Evolutionary conservation across 2,329 filamentous ascomycete species (phyloP).

Genomic region (Alternaria novae-zelandiae): DNA sequence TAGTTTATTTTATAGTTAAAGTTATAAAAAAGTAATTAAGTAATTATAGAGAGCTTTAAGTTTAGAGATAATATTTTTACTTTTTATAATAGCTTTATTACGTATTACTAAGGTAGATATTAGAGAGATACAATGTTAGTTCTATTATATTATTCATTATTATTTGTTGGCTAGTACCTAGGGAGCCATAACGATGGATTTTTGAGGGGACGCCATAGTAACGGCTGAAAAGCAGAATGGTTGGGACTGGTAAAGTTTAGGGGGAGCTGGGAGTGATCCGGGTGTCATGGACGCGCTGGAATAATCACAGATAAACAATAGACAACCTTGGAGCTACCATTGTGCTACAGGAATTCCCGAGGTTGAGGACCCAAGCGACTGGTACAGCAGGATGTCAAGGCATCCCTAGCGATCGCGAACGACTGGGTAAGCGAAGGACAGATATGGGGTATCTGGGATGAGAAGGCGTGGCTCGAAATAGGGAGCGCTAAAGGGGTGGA

Average conservation of each 20-base stretch:
- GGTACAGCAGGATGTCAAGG: background rate
- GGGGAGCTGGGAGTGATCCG: background rate
- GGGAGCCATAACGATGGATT: background rate
- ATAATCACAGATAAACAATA: no score
- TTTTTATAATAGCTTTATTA: no score
- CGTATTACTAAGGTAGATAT: no score
- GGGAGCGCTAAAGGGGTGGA: constrained; percentile 5
- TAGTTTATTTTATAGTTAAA: no score
- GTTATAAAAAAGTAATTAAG: no score
- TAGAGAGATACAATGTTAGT: no score
- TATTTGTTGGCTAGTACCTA: background rate
- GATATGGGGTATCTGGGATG: background rate
- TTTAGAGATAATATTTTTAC: no score
- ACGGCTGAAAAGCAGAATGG: background rate
- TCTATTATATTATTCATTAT: no score
- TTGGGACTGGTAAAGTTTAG: background rate
- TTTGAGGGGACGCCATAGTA: background rate
- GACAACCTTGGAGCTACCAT: background rate
- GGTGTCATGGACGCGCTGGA: background rate
- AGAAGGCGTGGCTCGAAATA: constrained; percentile 1
- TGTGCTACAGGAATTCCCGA: background rate
- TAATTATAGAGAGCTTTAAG: no score
- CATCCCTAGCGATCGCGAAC: background rate
- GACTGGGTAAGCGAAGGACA: background rate
- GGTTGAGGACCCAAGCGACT: background rate